phyloP scores from a whole-genome alignment of 2,329 filamentous ascomycete species.

The Lanzia echinophila region DNA sequence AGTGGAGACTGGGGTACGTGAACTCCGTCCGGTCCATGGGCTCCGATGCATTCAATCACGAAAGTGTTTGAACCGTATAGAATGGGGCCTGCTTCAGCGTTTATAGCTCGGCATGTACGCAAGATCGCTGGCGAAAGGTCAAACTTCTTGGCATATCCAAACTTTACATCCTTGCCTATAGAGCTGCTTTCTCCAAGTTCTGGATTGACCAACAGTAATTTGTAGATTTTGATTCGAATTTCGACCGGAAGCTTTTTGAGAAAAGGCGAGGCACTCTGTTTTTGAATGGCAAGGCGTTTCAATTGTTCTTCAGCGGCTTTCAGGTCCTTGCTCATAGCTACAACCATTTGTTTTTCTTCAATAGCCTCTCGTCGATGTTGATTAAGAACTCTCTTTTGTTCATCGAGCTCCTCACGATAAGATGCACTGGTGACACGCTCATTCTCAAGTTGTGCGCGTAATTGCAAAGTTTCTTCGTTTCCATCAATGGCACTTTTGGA shows the following conservation, averaged over 20 bases:
- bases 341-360: neutral
- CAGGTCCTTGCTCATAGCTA: neutral
- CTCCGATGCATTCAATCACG: conserved; percentile 9
- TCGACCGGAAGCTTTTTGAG: conserved; percentile 7
- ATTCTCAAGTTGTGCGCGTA: conserved; percentile 4
- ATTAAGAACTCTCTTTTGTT: neutral
- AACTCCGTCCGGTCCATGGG: neutral
- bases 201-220: conserved; percentile 6
- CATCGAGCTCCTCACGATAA: neutral
- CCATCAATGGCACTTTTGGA: neutral
- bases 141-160: neutral
- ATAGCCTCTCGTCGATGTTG: neutral
- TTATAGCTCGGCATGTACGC: conserved; percentile 4
- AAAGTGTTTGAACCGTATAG: conserved; percentile 12
- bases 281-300: neutral
- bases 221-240: conserved; percentile 9
- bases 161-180: neutral
- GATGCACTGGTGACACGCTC: neutral
- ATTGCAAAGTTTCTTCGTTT: neutral
- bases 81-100: conserved; percentile 6
- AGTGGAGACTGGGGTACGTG: conserved; percentile 8
- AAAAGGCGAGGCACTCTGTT: neutral
- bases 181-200: conserved; percentile 1
- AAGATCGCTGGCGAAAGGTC: conserved; percentile 5
- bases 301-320: neutral